Evolutionary conservation across 2,329 filamentous ascomycete species (phyloP).

Genomic region (Beauveria scarabaeidicola): DNA sequence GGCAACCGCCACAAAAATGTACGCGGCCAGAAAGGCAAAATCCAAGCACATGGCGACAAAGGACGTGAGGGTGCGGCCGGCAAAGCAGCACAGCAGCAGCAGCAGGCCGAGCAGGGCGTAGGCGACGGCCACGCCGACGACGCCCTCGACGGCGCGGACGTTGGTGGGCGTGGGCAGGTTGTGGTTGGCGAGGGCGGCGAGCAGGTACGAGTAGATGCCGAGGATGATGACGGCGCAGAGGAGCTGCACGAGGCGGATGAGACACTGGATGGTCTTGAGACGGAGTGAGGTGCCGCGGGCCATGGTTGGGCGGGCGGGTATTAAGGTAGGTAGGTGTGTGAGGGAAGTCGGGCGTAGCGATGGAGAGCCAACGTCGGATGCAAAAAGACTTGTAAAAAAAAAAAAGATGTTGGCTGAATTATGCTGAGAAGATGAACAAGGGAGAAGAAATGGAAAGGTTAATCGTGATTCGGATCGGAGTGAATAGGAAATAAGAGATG

Average conservation of each 20-base stretch:
- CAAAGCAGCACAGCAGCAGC: constrained; percentile 70
- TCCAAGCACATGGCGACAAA: constrained; percentile 68
- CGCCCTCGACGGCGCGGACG: constrained; percentile 67
- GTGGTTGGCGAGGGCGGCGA: constrained; percentile 62
- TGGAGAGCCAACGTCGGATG: neutral
- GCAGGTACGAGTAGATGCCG: constrained; percentile 76
- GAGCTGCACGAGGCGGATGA: constrained; percentile 67
- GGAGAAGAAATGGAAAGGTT: neutral
- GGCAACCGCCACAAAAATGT: constrained; percentile 73
- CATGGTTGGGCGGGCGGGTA: constrained; percentile 5
- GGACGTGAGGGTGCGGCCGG: constrained; percentile 65
- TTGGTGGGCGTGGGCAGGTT: constrained; percentile 53
- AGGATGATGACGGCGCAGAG: constrained; percentile 65
- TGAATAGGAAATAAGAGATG: neutral
- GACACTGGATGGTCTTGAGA: constrained; percentile 61
- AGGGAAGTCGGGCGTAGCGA: neutral
- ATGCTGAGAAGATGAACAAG: neutral
- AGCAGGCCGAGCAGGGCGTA: constrained; percentile 68
- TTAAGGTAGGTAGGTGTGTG: too few species aligned
- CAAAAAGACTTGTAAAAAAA: neutral
- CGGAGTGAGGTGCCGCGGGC: constrained; percentile 28
- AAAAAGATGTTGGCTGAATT: neutral
- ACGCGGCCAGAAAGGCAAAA: constrained; percentile 63
- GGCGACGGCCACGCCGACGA: constrained; percentile 64
- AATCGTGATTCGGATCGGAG: neutral